Conservation (phyloP, 2,329 filamentous ascomycete species). For the Trichophyton schoenleinii region DNA sequence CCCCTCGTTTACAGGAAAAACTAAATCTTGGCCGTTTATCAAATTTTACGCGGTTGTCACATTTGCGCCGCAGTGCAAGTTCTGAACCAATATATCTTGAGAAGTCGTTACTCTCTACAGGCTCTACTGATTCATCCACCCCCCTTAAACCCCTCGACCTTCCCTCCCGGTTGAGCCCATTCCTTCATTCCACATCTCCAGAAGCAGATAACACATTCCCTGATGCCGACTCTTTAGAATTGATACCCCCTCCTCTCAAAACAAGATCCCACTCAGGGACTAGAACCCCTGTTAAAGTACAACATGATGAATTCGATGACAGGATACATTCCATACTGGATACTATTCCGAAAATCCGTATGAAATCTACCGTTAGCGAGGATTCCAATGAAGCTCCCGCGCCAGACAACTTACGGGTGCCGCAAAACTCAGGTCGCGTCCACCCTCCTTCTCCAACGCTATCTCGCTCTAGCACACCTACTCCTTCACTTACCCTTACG, state of each 20-base stretch:
- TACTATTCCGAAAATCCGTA: conserved; percentile 65
- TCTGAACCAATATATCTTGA: not conserved
- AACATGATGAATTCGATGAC: conserved; percentile 59
- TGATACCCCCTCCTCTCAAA: not conserved
- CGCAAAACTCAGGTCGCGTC: not conserved
- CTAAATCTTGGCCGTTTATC: not conserved
- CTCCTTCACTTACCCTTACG: conserved; percentile 57
- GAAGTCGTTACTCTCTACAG: not conserved
- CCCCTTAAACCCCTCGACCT: not conserved
- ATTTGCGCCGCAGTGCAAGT: not conserved
- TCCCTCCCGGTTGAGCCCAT: not conserved
- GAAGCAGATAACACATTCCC: not conserved
- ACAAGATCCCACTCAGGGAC: not conserved
- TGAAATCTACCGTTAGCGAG: conserved; percentile 43
- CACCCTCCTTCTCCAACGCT: conserved; percentile 24
- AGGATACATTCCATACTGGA: conserved; percentile 70
- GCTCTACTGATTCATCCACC: not conserved
- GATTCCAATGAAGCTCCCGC: conserved; percentile 19
- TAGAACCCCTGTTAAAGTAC: conserved; percentile 18
- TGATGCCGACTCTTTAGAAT: not conserved
- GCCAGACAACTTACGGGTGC: conserved; percentile 15
- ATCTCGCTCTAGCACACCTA: conserved; percentile 43
- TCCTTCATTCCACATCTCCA: not conserved
- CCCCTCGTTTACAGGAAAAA: conserved; percentile 2
- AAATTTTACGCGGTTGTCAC: not conserved